Conservation (phyloP, 129 eudicot species). For the Ambrosia artemisiifolia region DNA sequence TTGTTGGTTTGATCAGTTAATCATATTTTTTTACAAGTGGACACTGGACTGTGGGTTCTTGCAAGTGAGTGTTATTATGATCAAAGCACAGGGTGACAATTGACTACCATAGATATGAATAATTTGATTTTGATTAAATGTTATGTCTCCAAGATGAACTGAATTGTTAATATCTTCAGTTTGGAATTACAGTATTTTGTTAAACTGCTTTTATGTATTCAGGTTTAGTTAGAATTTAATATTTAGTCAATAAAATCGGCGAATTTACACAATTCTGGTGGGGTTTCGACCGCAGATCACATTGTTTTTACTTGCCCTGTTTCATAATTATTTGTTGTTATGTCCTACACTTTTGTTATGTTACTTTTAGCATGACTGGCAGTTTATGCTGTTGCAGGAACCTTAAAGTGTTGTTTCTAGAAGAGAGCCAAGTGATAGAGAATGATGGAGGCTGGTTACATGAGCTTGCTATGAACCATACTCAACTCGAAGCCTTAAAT, state of each 20-base stretch:
- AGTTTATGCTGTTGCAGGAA: conserved; percentile 43
- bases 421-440: conserved; percentile 60
- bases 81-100: neutral
- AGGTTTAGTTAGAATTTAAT: neutral
- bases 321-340: neutral
- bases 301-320: conserved; percentile 15
- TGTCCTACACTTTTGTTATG: conserved; percentile 16
- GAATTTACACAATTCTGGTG: too few species aligned
- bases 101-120: too few species aligned
- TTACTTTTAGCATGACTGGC: neutral
- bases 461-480: conserved; percentile 73
- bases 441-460: conserved; percentile 70
- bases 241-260: conserved; percentile 7
- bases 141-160: too few species aligned
- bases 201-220: conserved; percentile 27
- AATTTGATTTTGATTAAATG: too few species aligned
- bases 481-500: conserved; percentile 59
- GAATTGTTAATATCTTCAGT: too few species aligned
- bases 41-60: too few species aligned
- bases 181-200: neutral
- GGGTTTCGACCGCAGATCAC: neutral
- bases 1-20: too few species aligned
- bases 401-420: conserved; percentile 56
- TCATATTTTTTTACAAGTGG: too few species aligned
- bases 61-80: too few species aligned